Base-by-base conservation (phyloP, 2,329 filamentous ascomycete genomes). In the Chaetothyriales sp. region DNA sequence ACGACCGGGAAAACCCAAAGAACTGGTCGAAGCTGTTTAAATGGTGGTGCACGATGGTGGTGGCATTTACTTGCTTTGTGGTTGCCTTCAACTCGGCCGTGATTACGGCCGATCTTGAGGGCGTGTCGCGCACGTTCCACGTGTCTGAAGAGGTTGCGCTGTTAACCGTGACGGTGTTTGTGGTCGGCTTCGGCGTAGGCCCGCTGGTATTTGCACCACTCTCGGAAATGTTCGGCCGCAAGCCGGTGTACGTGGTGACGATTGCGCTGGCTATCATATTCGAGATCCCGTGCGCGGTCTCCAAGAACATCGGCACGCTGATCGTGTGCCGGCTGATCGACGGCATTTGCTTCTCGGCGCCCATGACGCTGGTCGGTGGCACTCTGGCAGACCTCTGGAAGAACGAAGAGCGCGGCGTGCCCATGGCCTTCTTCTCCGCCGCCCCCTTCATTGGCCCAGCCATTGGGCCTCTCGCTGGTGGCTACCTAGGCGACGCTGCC, bases 321-420 rank as follows among this genome's bases (percentile, higher is more conserved):
- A 72, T 94, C 5, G 81, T 87, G 22, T 87, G 82, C 63, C 80
- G 87, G 55, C 73, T 81, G 46, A 85, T 94, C 54, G 86, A 88
- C 56, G 87, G 87, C 46, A 86, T 92, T 51, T 85, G 85, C 5
- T 90, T 90, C 64, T 89, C 83, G 9, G 86, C 86, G 0, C 86
- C 87, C 1, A 90, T 94, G 83, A 90, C 86, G 0, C 74, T 92
- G 1, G 86, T 89, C 7, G 87, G 86, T 44, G 87, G 87, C 7
- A 90, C 85, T 0, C 69, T 94, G 5, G 84, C 86, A 9, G 87
- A 94, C 69, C 67, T 92, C n/a, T 94, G 86, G 86, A 80, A 71
- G 54, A 86, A 82, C 48, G 86, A 92, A 64, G 86, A 94, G 68
- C 77, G 87, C 50, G 87, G 86, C 62, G 83, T 92, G 1, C 85